These are phyloP conservation scores for Triticum monococcum DNA, from an alignment of 176 grass and related monocot species.

Conservation along the genomic window DNA sequence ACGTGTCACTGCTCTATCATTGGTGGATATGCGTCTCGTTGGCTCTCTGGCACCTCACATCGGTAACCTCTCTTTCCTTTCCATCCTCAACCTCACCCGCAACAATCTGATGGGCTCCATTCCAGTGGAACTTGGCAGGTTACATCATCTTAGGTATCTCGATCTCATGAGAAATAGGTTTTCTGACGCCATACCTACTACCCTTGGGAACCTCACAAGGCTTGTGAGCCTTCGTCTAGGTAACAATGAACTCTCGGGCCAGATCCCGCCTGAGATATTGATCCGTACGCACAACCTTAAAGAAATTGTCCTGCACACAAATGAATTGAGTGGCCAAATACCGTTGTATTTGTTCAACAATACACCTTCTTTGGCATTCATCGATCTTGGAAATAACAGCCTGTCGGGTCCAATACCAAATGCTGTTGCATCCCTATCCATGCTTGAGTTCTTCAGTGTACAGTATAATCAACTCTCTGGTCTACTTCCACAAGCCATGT, in stretches of 20 bases:
- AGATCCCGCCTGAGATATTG: background rate
- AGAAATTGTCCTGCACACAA: rapidly evolving
- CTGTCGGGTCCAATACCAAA: background rate
- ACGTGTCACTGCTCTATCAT: background rate
- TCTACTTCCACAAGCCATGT: background rate
- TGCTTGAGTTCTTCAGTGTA: background rate
- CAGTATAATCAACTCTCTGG: background rate
- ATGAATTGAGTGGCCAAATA: background rate
- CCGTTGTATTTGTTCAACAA: background rate
- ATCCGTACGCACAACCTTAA: background rate
- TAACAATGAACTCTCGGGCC: background rate
- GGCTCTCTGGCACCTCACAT: background rate
- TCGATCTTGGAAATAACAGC: background rate
- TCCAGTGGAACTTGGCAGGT: background rate
- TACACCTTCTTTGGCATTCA: background rate
- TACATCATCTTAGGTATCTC: background rate
- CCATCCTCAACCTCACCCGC: background rate
- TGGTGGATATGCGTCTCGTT: background rate
- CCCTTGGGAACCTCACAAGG: background rate
- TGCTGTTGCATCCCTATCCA: background rate
- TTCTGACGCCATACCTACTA: background rate
- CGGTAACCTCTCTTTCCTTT: background rate
- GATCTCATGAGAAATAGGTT: background rate
- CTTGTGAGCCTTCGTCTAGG: background rate
- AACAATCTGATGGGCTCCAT: background rate